phyloP scores from a whole-genome alignment of 441 rosid species.

The Adansonia gregorii region DNA sequence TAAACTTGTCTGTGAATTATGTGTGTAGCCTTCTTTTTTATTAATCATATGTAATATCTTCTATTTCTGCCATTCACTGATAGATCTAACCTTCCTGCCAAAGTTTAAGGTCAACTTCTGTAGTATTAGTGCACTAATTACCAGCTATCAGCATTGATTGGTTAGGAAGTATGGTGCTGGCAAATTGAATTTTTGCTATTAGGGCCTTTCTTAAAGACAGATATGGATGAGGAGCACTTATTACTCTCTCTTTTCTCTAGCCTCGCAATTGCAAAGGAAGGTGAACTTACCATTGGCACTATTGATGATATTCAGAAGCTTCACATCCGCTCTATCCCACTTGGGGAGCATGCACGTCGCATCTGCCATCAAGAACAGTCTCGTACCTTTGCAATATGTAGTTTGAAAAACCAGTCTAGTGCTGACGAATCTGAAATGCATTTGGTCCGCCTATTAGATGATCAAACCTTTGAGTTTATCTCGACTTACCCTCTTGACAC shows the following conservation, averaged over 20 bases:
- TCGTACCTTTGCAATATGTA: conserved; percentile 88
- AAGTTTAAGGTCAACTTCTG: not conserved
- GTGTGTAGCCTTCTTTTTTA: not conserved
- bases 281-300: conserved; percentile 98
- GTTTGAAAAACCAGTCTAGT: conserved; percentile 75
- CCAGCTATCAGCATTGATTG: not conserved
- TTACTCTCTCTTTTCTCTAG: conserved; percentile 50
- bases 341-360: conserved; percentile 93
- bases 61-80: not conserved
- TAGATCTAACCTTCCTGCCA: not conserved
- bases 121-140: not conserved
- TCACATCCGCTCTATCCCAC: conserved; percentile 95
- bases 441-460: conserved; percentile 87
- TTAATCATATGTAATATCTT: not conserved
- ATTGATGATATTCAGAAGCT: conserved; percentile 99
- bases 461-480: conserved; percentile 87
- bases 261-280: conserved; percentile 98
- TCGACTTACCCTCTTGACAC: conserved; percentile 85
- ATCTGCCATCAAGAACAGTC: conserved; percentile 98
- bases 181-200: not conserved
- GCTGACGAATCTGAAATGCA: conserved; percentile 86
- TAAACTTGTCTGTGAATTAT: not conserved
- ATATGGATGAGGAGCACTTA: conserved; percentile 28
- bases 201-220: not conserved
- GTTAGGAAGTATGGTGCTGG: not conserved